phyloP scores from a whole-genome alignment of 139 green algal species.

The Bryopsis sp. region DNA sequence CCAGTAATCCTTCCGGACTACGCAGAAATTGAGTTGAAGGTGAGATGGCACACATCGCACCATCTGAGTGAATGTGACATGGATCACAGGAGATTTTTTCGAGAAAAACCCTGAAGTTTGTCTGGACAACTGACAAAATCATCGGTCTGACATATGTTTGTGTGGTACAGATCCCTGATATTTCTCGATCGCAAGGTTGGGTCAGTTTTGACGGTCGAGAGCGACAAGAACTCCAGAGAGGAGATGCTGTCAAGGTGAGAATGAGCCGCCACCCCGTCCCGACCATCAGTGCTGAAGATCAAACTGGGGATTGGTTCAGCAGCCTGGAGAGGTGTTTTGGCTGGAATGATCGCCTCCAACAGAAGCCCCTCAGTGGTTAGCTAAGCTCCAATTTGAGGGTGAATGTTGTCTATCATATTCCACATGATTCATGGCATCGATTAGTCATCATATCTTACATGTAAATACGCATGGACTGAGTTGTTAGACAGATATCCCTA shows the following conservation, averaged over 20 bases:
- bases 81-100: neutral
- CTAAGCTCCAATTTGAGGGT: constrained; percentile 16
- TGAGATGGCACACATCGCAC: constrained; percentile 8
- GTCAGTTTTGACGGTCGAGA: constrained; percentile 94
- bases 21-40: constrained; percentile 50
- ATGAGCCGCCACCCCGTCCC: constrained; percentile 92
- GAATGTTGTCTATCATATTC: too few relatives aligned
- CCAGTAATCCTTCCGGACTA: constrained; percentile 96
- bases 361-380: constrained; percentile 46
- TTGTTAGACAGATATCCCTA: too few relatives aligned
- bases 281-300: constrained; percentile 88
- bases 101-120: neutral
- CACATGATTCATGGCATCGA: too few relatives aligned
- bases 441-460: too few relatives aligned
- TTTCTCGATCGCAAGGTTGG: constrained; percentile 73
- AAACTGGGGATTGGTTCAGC: constrained; percentile 92
- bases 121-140: neutral
- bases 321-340: constrained; percentile 81
- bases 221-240: constrained; percentile 63
- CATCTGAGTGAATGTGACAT: neutral
- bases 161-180: constrained; percentile 58
- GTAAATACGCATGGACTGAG: too few relatives aligned
- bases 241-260: constrained; percentile 69
- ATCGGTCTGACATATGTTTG: neutral
- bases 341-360: constrained; percentile 72